Percentiles rank a stretch among this genome's conserved stretches.
These are phyloP conservation scores for Thecaphora thlaspeos DNA, from an alignment of 1,284 basidiomycete genomes.

Conservation along the genomic window DNA sequence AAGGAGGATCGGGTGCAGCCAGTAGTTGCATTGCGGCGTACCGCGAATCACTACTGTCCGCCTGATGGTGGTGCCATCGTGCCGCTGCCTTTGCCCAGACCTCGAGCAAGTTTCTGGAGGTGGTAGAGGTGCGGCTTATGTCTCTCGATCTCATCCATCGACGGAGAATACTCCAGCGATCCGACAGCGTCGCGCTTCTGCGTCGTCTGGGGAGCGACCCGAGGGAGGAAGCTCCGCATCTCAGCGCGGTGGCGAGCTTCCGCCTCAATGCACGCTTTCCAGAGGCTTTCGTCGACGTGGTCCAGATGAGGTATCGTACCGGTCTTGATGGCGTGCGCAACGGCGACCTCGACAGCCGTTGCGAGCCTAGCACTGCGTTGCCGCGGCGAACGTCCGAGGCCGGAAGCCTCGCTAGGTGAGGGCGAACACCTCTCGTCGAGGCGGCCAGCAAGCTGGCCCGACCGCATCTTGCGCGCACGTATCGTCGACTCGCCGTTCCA, in stretches of 20 bases:
- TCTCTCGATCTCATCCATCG: slow-evolving; percentile 30
- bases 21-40: too few species aligned
- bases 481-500: not conserved
- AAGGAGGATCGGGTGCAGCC: too few species aligned
- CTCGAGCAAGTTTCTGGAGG: slow-evolving; percentile 20
- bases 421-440: not conserved
- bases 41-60: too few species aligned
- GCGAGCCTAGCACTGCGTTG: slow-evolving; percentile 7
- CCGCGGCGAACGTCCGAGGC: not conserved
- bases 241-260: slow-evolving; percentile 33
- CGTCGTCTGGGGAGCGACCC: not conserved
- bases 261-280: slow-evolving; percentile 32
- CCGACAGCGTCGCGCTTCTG: not conserved
- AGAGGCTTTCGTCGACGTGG: slow-evolving; percentile 30
- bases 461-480: not conserved
- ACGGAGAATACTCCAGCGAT: slow-evolving; percentile 1
- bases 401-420: not conserved
- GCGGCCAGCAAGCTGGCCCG: not conserved
- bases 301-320: not conserved
- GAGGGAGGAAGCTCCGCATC: slow-evolving; percentile 16
- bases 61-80: too few species aligned
- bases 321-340: slow-evolving; percentile 8
- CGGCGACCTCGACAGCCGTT: slow-evolving; percentile 10
- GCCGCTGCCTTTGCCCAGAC: not conserved
- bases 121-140: slow-evolving; percentile 28